Percentiles rank a stretch among this genome's conserved stretches.
Conservation (phyloP, 345 rosid species). For the Physaria fendleri region DNA sequence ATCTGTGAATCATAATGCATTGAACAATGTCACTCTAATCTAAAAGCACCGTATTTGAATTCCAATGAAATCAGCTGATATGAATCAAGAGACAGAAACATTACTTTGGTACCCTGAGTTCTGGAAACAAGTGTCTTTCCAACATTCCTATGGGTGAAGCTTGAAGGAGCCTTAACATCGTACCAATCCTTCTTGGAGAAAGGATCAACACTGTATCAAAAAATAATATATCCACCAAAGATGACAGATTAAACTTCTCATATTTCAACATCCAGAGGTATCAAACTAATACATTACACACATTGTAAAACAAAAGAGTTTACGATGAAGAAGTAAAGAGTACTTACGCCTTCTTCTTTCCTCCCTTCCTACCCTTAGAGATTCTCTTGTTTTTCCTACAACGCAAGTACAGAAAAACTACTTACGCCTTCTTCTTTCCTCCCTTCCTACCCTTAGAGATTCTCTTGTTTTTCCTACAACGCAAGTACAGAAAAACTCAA, state of each 20-base stretch:
- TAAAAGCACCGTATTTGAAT: too few relatives aligned
- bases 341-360: slow-evolving; percentile 93
- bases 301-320: neutral
- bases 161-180: slow-evolving; percentile 90
- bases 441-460: slow-evolving; percentile 98
- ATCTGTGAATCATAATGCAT: too few relatives aligned
- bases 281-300: neutral
- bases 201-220: slow-evolving; percentile 59
- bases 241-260: neutral
- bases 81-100: too few relatives aligned
- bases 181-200: slow-evolving; percentile 98
- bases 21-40: too few relatives aligned
- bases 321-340: neutral
- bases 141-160: too few relatives aligned
- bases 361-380: slow-evolving; percentile 95
- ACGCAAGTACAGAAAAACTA: neutral
- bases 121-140: too few relatives aligned
- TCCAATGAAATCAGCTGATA: too few relatives aligned
- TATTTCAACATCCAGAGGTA: neutral
- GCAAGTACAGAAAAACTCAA: neutral
- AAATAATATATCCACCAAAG: neutral
- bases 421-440: slow-evolving; percentile 95
- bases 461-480: slow-evolving; percentile 80
- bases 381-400: slow-evolving; percentile 90
- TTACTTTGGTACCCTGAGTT: too few relatives aligned